Evolutionary conservation across 2,329 filamentous ascomycete genomes (phyloP), one percentile per base, ranked within the genome.

Genomic region (Cercospora citrullina): DNA sequence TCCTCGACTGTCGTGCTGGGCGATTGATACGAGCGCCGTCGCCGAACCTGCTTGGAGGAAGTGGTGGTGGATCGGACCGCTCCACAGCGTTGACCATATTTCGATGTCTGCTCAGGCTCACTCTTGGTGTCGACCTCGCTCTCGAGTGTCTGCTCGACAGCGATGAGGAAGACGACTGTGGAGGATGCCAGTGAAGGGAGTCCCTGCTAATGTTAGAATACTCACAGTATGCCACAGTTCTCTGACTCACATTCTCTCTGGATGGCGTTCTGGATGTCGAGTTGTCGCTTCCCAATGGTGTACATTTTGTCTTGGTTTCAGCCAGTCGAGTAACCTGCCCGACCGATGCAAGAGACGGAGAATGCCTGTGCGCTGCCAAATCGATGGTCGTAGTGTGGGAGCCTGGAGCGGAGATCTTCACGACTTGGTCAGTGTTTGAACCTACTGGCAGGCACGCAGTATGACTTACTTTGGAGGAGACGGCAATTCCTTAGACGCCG

Each of bases 311-410:
- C 39, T 64, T 18, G 62, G 62, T 18, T 33, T 18, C 9, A 64
- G 30, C 62, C 62, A 45, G 8, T 64, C 62, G 8, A 64, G 62
- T 18, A 64, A 51, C 31, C 31, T 64, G 9, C 62, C 62, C 14
- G 62, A 64, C 7, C 62, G 62, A 31, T 64, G 62, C 51, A 64
- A 39, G 14, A 64, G 30, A 10, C 48, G n/a, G 7, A 64, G 30
- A 9, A 64, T 28, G 30, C 62, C 62, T 12, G 62, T 39, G 23
- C 62, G 62, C 21, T 64, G 48, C 62, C 62, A 58, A 30, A 64
- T 64, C 14, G 60, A 63, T 21, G 60, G 39, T 36, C 60, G 60
- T 14, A 63, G 30, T 51, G 48, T 39, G 18, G 62, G 62, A 57
- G 62, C 48, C 28, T 58, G 33, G 30, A 26, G 33, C 10, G 48